Conservation (phyloP, 2,329 filamentous ascomycete genomes). For the Trichoderma arundinaceum region DNA sequence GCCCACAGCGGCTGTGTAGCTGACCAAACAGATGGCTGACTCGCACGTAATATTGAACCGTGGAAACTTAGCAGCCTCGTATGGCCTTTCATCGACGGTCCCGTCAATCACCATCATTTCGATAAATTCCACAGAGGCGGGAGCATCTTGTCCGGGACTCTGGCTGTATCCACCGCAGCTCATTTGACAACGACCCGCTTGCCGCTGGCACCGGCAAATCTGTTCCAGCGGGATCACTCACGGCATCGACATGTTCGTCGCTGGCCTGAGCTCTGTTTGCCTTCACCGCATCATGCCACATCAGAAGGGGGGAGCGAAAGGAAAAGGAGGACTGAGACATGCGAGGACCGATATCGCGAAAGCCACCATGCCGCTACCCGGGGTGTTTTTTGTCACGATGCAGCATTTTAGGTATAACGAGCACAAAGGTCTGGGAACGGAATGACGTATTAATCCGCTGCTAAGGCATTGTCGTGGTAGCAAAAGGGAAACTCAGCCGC, state of each 20-base stretch:
- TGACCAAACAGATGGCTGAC: conserved; percentile 4
- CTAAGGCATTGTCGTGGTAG: not conserved
- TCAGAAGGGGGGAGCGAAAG: not conserved
- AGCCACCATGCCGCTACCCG: conserved; percentile 29
- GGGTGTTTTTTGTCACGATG: conserved; percentile 15
- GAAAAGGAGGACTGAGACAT: conserved; percentile 21
- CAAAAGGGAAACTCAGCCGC: not conserved
- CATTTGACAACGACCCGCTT: conserved; percentile 27
- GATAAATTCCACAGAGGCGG: conserved; percentile 6
- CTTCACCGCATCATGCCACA: conserved; percentile 24
- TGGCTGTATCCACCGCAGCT: conserved; percentile 19
- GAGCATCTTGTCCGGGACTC: conserved; percentile 22
- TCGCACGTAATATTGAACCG: conserved; percentile 14
- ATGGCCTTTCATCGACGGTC: conserved; percentile 1
- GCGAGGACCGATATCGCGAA: conserved; percentile 12
- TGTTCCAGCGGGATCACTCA: not conserved
- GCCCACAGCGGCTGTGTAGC: conserved; percentile 1
- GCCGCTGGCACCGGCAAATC: conserved; percentile 9
- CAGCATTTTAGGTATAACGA: not conserved
- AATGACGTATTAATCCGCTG: conserved; percentile 25
- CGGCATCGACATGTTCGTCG: not conserved
- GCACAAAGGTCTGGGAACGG: conserved; percentile 1
- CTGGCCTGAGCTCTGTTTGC: not conserved
- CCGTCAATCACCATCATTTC: not conserved
- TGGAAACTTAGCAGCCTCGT: not conserved